These are phyloP conservation scores for Dothistroma pini DNA, from an alignment of 2,329 filamentous ascomycete genomes.

Conservation along the genomic window DNA sequence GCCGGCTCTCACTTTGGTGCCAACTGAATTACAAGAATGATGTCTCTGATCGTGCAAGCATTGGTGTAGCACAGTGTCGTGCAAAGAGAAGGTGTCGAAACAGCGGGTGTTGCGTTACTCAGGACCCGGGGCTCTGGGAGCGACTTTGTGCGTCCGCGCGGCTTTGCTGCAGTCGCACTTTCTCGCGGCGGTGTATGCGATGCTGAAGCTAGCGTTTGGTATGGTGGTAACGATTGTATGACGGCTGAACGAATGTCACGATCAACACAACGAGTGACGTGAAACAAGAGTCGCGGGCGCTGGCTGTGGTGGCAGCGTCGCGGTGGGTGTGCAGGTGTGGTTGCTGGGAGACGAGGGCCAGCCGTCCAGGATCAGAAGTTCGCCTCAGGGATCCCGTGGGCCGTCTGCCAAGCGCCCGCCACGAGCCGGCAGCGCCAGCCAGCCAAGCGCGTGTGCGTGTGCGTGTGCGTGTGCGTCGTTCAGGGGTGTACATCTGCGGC, in stretches of 20 bases:
- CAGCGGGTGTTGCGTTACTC: constrained; percentile 1
- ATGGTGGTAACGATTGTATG: not conserved
- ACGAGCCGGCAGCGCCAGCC: not conserved
- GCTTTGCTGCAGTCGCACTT: not conserved
- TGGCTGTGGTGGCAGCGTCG: not conserved
- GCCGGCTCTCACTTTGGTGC: not conserved
- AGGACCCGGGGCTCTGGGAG: not conserved
- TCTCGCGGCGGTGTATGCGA: not conserved
- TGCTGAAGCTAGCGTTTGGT: not conserved
- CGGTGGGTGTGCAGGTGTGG: not conserved
- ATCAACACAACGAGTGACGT: constrained; percentile 7
- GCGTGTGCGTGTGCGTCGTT: too few relatives aligned
- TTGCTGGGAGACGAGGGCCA: constrained; percentile 3
- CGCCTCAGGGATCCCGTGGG: not conserved
- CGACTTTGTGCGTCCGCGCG: constrained; percentile 2
- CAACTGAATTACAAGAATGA: not conserved
- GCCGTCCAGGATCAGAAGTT: not conserved
- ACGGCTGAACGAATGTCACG: constrained; percentile 1
- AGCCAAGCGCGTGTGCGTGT: too few relatives aligned
- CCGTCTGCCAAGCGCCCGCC: not conserved
- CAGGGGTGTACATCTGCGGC: not conserved
- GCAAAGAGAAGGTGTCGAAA: not conserved
- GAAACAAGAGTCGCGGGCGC: not conserved
- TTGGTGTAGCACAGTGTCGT: not conserved
- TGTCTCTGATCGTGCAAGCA: not conserved